Conservation (phyloP, 768 basidiomycete species). For the Cubamyces sp. region DNA sequence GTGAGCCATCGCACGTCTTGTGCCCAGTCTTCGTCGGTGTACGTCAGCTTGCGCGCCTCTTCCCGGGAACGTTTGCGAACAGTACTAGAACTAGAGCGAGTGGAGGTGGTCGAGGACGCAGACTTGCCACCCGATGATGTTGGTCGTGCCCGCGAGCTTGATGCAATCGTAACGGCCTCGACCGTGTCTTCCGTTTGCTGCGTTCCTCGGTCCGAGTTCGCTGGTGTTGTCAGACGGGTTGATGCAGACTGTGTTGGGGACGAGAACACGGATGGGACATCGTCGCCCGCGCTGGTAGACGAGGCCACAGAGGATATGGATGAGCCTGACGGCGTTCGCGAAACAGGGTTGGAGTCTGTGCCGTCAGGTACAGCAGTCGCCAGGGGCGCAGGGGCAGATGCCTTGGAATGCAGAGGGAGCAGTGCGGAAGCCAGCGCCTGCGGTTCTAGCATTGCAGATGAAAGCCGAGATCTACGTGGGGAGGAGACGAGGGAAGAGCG, state of each 20-base stretch:
- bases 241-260: conserved; percentile 43
- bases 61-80: conserved; percentile 10
- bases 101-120: conserved; percentile 14
- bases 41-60: conserved; percentile 25
- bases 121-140: conserved; percentile 17
- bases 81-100: conserved; percentile 16
- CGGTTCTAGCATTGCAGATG: conserved; percentile 37
- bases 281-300: conserved; percentile 22
- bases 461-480: conserved; percentile 50
- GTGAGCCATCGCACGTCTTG: conserved; percentile 70
- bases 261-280: conserved; percentile 41
- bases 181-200: conserved; percentile 9
- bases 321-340: conserved; percentile 42
- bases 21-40: conserved; percentile 66
- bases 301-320: conserved; percentile 39
- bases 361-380: conserved; percentile 20
- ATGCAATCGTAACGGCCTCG: conserved; percentile 30
- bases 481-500: conserved; percentile 44
- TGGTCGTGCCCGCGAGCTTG: conserved; percentile 24
- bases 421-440: conserved; percentile 35
- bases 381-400: conserved; percentile 30
- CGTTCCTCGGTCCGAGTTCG: conserved; percentile 29
- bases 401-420: conserved; percentile 31
- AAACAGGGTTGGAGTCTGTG: conserved; percentile 29
- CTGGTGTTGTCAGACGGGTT: conserved; percentile 40